Evolutionary conservation across 371 early-diverging fungal species (phyloP), one percentile per base, ranked within the genome.

Genomic region (Mortierella sp.): DNA sequence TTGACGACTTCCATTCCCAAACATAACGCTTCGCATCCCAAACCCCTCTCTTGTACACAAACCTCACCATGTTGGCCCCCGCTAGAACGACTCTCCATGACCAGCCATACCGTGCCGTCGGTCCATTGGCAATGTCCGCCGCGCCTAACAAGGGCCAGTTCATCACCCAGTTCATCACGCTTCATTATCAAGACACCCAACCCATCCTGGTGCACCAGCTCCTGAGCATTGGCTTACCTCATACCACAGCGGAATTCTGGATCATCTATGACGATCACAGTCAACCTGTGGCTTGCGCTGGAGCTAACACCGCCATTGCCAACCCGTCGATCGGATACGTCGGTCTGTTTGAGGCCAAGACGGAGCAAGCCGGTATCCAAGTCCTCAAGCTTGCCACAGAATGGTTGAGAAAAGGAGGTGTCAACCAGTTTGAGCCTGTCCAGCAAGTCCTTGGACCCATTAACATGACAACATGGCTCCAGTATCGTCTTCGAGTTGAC

Each of bases 391-490:
- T 66, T 5, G 77, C 77, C 8, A 76, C 63, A 2, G 58, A 57
- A 16, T 76, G 77, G 77, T 49, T 76, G 46, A 60, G 22, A 29
- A 44, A 29, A 6, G 70, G 66, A 3, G 70, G 70, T 12, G 17
- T 76, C 22, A 47, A 44, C 1, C 62, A 76, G 47, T 76, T 76
- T 22, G 34, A 60, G 10, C 76, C 76, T n/a, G 76, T 76, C 6
- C 69, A 58, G 12, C 77, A 76, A 34, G 69, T 76, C 45, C 49
- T 76, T 12, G 77, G 77, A 34, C 77, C 77, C 10, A 70, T 76
- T 55, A 76, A 76, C 52, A 5, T 76, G 44, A 76, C 77, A 19
- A 68, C 77, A 44, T 76, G 77, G 77, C 55, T 76, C 4, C 77
- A 76, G 31, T 76, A 76, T 39, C 69, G 77, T 1, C 59, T 76